A percentile compares a stretch with the other conserved stretches of the same genome.
phyloP scores from a whole-genome alignment of 345 rosid genomes.

The Populus ilicifolia region DNA sequence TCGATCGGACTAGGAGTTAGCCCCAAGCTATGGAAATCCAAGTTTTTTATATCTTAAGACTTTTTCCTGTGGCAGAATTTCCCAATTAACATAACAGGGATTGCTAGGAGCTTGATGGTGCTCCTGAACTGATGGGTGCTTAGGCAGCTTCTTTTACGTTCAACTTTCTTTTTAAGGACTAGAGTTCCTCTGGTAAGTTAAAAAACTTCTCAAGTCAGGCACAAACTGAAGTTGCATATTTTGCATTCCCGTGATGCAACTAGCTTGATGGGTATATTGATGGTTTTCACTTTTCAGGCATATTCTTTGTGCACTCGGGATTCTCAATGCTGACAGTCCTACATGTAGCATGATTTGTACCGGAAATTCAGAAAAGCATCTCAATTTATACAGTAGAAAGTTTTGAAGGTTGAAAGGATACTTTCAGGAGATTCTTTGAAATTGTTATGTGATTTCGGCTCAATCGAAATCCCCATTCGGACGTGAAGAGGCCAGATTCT shows the following conservation, averaged over 20 bases:
- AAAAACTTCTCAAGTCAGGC: not conserved
- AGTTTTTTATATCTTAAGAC: not conserved
- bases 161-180: constrained; percentile 61
- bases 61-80: constrained; percentile 50
- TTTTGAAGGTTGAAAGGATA: not conserved
- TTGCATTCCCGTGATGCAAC: no score
- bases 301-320: constrained; percentile 61
- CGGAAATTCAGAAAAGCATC: constrained; percentile 66
- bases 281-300: constrained; percentile 43
- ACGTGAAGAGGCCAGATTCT: no score
- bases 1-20: no score
- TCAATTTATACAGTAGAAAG: constrained; percentile 38
- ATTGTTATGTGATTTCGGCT: not conserved
- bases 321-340: constrained; percentile 53
- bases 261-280: not conserved
- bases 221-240: no score
- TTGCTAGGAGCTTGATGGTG: constrained; percentile 85
- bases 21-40: no score
- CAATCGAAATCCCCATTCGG: not conserved
- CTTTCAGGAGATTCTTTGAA: not conserved
- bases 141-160: constrained; percentile 84
- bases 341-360: constrained; percentile 67
- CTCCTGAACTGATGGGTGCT: constrained; percentile 90
- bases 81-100: constrained; percentile 74
- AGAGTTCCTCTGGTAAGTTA: constrained; percentile 67